phyloP scores from a whole-genome alignment of 129 eudicot genomes.

The Helianthus tuberosus region DNA sequence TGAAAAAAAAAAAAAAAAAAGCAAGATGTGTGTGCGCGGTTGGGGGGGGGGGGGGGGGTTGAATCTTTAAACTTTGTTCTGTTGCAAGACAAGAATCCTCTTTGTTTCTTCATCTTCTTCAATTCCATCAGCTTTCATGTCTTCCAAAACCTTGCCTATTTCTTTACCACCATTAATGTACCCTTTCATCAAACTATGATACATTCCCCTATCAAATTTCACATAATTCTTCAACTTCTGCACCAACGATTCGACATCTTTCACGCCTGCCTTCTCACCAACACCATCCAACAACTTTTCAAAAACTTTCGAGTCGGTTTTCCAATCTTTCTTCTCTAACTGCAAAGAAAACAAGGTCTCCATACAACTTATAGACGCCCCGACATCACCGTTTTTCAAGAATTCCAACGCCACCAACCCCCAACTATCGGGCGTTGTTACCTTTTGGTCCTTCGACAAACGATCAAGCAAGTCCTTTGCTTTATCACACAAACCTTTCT shows the following conservation, averaged over 20 bases:
- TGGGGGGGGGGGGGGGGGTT: background rate
- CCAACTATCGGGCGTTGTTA: constrained; percentile 52
- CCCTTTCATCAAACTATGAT: constrained; percentile 50
- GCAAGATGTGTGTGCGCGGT: background rate
- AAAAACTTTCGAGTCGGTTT: constrained; percentile 36
- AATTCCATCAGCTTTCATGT: constrained; percentile 60
- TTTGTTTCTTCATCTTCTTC: constrained; percentile 56
- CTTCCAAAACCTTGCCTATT: constrained; percentile 36
- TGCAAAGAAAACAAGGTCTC: constrained; percentile 44
- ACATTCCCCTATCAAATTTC: constrained; percentile 52
- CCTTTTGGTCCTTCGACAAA: constrained; percentile 38
- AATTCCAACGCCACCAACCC: constrained; percentile 44
- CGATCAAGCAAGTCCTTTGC: constrained; percentile 58
- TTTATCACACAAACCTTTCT: constrained; percentile 47
- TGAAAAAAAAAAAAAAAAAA: background rate
- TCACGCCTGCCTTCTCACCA: constrained; percentile 47
- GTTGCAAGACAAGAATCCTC: constrained; percentile 39
- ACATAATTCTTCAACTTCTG: constrained; percentile 38
- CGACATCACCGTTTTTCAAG: constrained; percentile 49
- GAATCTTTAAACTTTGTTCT: constrained; percentile 10
- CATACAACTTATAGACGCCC: constrained; percentile 42
- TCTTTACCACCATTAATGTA: constrained; percentile 50
- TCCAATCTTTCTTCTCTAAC: constrained; percentile 43
- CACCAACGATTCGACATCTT: constrained; percentile 45
- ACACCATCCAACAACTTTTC: constrained; percentile 37